These are phyloP conservation scores for Umbelopsis ramanniana DNA, from an alignment of 192 early-diverging fungal genomes.

Conservation along the genomic window DNA sequence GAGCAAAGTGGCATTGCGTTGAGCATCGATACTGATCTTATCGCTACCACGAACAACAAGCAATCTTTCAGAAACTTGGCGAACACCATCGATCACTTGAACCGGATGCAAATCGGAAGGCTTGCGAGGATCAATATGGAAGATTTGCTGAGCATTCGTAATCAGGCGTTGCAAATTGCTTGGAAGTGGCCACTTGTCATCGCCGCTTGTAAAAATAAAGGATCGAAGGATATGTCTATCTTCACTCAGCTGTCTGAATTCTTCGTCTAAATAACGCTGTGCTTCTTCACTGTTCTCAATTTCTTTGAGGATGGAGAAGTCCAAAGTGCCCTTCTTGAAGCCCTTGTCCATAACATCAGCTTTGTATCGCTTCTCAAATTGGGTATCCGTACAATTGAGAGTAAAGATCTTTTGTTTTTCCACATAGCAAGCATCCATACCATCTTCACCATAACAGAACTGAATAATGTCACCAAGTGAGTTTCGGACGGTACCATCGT, in stretches of 20 bases:
- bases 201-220: slow-evolving; percentile 80
- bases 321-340: slow-evolving; percentile 72
- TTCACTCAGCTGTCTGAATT: slow-evolving; percentile 75
- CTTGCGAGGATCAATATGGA: slow-evolving; percentile 78
- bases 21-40: slow-evolving; percentile 81
- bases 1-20: slow-evolving; percentile 90
- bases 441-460: slow-evolving; percentile 98
- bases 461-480: slow-evolving; percentile 92
- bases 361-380: slow-evolving; percentile 81
- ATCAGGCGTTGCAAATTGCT: slow-evolving; percentile 90
- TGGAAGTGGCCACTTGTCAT: slow-evolving; percentile 84
- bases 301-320: slow-evolving; percentile 73
- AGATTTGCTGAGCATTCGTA: slow-evolving; percentile 88
- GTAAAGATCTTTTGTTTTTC: slow-evolving; percentile 81
- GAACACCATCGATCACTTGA: slow-evolving; percentile 75
- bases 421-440: slow-evolving; percentile 92
- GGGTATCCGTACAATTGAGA: slow-evolving; percentile 66
- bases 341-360: slow-evolving; percentile 80
- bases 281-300: slow-evolving; percentile 75
- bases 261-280: slow-evolving; percentile 78
- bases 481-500: slow-evolving; percentile 97
- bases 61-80: slow-evolving; percentile 71
- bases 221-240: slow-evolving; percentile 80
- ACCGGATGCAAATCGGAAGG: slow-evolving; percentile 89
- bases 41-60: slow-evolving; percentile 89